Base-by-base conservation (phyloP, 257 asterid species). In the Verbascum thapsus region DNA sequence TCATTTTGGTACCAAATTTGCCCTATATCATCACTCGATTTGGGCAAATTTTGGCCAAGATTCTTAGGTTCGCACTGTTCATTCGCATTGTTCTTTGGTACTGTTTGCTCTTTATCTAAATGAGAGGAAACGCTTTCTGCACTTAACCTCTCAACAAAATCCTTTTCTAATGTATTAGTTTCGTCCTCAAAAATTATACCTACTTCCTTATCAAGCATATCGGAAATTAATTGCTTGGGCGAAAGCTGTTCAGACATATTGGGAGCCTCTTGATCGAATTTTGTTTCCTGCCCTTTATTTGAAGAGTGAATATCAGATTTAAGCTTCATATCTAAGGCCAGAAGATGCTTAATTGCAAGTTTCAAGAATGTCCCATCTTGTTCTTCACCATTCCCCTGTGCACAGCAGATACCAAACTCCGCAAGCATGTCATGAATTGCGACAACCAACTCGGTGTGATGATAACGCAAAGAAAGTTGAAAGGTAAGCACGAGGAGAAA, bases 401-500 rank as follows among this genome's bases (percentile, higher is more conserved):
- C 88, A 85, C 96, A 92, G 82, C 99, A 92, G 78, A 92, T 78
- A 49, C 95, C 97, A 76, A 89, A 89, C 84, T 92, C 97, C 40
- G 96, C 96, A 61, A 92, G 97, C 97, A 89, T 82, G 76, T 89
- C 96, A 79, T 92, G 97, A 74, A 85, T 81, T 67, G 97, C 81
- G 60, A 87, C 94, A 62, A 87, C 72, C 82, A 92, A 80, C 71
- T 92, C 97, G 42, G 75, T 78, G 97, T 92, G 90, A 75, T 15
- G 73, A 47, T 51, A 47, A 58, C 45, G 43, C 54, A 55, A 66
- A 70, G 44, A 58, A 58, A 49, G 48, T 56, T 42, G 69, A 58
- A 32, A 54, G 12, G 23, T 53, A 61, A 69, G 62, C 45, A 40
- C 62, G 2, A 49, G 55, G 43, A 10, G 52, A 37, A 59, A 56